Conservation (phyloP, 306 rosid genomes). For the Benincasa hispida region DNA sequence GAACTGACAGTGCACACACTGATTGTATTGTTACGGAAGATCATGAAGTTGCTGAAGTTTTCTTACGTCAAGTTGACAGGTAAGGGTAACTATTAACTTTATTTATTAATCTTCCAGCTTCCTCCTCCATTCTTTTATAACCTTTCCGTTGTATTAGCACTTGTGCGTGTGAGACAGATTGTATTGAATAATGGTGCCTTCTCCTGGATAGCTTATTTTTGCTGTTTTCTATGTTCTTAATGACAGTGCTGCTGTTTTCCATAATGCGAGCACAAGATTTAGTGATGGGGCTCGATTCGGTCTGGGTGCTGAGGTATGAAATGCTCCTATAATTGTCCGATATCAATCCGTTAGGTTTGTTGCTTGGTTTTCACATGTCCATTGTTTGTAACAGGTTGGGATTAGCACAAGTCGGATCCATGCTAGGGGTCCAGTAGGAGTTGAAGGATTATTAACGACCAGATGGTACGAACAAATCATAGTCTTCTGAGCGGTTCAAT, state of each 20-base stretch:
- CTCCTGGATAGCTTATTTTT: background rate
- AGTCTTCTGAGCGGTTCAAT: background rate
- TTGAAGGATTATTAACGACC: slow-evolving; percentile 87
- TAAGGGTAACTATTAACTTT: background rate
- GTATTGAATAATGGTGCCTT: background rate
- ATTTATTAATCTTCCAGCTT: background rate
- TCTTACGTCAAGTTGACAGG: slow-evolving; percentile 90
- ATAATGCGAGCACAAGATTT: slow-evolving; percentile 94
- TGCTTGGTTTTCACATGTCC: background rate
- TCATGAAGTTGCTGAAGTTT: slow-evolving; percentile 48
- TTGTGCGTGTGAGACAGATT: background rate
- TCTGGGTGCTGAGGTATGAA: slow-evolving; percentile 86
- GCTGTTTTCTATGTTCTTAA: background rate
- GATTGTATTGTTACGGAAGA: slow-evolving; percentile 78
- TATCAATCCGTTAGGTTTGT: background rate
- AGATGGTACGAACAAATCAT: slow-evolving; percentile 51
- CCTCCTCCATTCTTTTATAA: background rate
- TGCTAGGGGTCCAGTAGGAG: slow-evolving; percentile 99
- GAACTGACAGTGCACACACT: slow-evolving; percentile 78
- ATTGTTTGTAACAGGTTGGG: slow-evolving; percentile 53
- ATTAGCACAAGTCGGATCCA: slow-evolving; percentile 95
- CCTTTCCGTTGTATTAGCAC: background rate
- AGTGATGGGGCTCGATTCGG: slow-evolving; percentile 97
- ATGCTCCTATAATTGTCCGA: background rate
- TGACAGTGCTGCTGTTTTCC: slow-evolving; percentile 95